Percentiles rank a stretch among this genome's conserved stretches.
Evolutionary conservation across 164 flowering plant species (phyloP).

Genomic region (Macadamia integrifolia): DNA sequence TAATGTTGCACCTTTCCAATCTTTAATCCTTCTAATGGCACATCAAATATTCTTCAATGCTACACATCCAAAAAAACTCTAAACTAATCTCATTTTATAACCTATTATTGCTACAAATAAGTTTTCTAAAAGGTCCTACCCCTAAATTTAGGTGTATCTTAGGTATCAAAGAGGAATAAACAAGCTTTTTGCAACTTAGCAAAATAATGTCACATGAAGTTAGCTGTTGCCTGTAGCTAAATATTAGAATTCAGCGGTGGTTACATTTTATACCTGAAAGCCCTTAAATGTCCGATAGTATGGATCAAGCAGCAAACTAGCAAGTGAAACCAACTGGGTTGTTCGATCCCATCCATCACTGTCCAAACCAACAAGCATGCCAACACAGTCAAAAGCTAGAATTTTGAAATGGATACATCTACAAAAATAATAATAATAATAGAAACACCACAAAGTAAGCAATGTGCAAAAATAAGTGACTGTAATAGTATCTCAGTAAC

Average conservation of each 20-base stretch:
- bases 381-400: neutral
- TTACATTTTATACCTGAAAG: constrained; percentile 69
- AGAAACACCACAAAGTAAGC: too few species aligned
- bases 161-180: too few species aligned
- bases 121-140: neutral
- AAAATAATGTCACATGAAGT: neutral
- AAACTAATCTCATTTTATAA: too few species aligned
- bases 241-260: neutral
- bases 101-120: neutral
- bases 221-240: neutral
- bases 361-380: constrained; percentile 12
- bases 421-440: too few species aligned
- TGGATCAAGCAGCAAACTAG: constrained; percentile 94
- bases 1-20: too few species aligned
- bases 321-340: constrained; percentile 88
- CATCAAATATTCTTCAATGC: too few species aligned
- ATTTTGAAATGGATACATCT: neutral
- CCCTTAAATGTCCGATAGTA: constrained; percentile 89
- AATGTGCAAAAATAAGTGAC: too few species aligned
- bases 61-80: too few species aligned
- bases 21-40: too few species aligned
- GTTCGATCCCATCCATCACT: constrained; percentile 99
- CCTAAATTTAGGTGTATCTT: too few species aligned
- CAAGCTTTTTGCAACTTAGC: neutral
- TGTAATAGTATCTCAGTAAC: neutral